Base-by-base conservation (phyloP, 2,329 filamentous ascomycete species). In the Blastomyces gilchristii region DNA sequence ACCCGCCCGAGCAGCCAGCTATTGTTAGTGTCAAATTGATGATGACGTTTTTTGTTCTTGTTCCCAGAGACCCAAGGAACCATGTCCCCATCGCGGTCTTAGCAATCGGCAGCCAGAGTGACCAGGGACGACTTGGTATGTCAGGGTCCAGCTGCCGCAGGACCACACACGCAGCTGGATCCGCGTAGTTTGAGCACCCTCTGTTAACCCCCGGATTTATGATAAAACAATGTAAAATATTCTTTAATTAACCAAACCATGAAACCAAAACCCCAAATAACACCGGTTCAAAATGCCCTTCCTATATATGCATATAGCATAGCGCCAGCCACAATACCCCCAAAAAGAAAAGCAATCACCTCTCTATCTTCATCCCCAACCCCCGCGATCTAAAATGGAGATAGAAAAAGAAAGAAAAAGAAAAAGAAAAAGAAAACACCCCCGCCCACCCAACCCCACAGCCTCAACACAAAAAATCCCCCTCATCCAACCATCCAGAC, bases 401-500 rank as follows among this genome's bases (percentile, higher is more conserved):
- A 50, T 12, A 50, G 11, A 4, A 16, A 22, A 22, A 28, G n/a
- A 22, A 28, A 9, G 28, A 0, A 50, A 25, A 18, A 9, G 25
- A 53, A 31, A 53, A 25, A 25, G 22, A 28, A 53, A 34, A 53
- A 53, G n/a, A 22, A 22, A 22, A 22, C n/a, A 22, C n/a, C n/a
- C n/a, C n/a, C n/a, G n/a, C n/a, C n/a, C n/a, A 22, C n/a, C 18
- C 6, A 0, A 9, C 7, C 14, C 41, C 41, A 52, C 14, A 52
- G 3, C 28, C 14, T 34, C n/a, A 54, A 37, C 66, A 68, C 49
- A 76, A 74, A 64, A 78, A 78, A 61, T 78, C 75, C 22, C 70
- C 65, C 64, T 76, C 74, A 2, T 66, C 68, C 61, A 78, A 63
- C 76, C 76, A 78, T 50, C 74, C 69, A 28, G 73, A 74, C 58